Percentiles rank a stretch among this genome's conserved stretches.
Evolutionary conservation across 2,329 filamentous ascomycete genomes (phyloP).

Genomic region (Neonectria magnoliae): DNA sequence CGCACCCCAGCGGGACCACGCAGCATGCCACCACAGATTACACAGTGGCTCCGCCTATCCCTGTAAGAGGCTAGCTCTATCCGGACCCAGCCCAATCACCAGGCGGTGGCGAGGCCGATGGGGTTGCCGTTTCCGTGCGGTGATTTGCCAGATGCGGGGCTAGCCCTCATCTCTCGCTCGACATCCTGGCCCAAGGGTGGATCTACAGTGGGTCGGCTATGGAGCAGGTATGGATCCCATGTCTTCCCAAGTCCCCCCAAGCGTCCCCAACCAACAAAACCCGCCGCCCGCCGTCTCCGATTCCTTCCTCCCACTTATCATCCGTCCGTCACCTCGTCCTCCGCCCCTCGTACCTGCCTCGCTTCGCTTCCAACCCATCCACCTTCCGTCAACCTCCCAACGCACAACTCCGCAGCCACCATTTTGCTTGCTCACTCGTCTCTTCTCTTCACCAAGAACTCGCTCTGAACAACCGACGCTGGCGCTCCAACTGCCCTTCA

Average conservation of each 20-base stretch:
- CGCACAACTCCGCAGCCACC: constrained; percentile 37
- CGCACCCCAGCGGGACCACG: constrained; percentile 27
- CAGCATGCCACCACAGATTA: constrained; percentile 45
- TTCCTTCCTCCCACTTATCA: constrained; percentile 42
- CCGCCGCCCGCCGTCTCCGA: constrained; percentile 44
- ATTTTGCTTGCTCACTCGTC: constrained; percentile 22
- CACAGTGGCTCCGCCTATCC: constrained; percentile 41
- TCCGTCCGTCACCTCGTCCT: constrained; percentile 26
- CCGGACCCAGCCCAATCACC: constrained; percentile 45
- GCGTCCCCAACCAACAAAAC: constrained; percentile 47
- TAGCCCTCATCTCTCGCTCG: constrained; percentile 37
- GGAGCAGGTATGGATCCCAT: constrained; percentile 25
- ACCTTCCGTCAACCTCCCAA: constrained; percentile 30
- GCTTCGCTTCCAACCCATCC: constrained; percentile 41
- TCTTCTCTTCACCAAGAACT: constrained; percentile 17
- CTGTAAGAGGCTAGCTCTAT: constrained; percentile 31
- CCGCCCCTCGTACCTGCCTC: constrained; percentile 40
- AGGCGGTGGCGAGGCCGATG: constrained; percentile 45
- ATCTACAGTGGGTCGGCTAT: constrained; percentile 8
- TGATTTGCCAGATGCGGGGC: constrained; percentile 45
- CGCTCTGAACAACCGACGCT: constrained; percentile 22
- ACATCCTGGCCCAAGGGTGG: constrained; percentile 34
- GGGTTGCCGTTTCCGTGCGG: constrained; percentile 31
- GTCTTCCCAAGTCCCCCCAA: constrained; percentile 28
- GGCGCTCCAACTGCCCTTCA: constrained; percentile 27